Percentiles rank a stretch among this genome's conserved stretches.
These are phyloP conservation scores for Lentinula detonsa DNA, from an alignment of 768 basidiomycete species.

Conservation along the genomic window DNA sequence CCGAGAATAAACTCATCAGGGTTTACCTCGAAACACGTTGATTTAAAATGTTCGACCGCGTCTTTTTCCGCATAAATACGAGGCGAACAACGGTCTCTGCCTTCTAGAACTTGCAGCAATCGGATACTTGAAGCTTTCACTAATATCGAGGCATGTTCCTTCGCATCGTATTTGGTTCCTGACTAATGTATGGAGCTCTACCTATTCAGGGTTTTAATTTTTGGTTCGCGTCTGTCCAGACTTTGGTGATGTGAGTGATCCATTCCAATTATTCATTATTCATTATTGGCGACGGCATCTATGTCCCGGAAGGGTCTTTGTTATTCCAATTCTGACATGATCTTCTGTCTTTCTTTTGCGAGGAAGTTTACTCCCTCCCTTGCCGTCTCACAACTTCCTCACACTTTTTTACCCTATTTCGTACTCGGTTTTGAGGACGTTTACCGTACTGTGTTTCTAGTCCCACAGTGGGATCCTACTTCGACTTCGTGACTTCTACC, in stretches of 20 bases:
- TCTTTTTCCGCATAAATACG: neutral
- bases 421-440: neutral
- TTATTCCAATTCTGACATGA: neutral
- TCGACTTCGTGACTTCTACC: neutral
- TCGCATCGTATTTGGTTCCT: neutral
- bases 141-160: neutral
- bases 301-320: neutral
- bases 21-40: neutral
- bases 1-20: neutral
- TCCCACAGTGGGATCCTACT: slow-evolving; percentile 1
- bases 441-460: neutral
- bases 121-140: neutral
- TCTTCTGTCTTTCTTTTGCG: neutral
- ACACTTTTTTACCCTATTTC: neutral
- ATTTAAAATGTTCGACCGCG: neutral
- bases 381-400: neutral
- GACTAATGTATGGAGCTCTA: neutral
- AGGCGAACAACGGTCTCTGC: neutral
- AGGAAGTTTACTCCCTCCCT: neutral
- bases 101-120: neutral
- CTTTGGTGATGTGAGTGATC: neutral
- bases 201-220: neutral
- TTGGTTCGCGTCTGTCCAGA: neutral
- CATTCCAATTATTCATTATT: neutral
- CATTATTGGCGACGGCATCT: neutral